Evolutionary conservation across 495 filamentous ascomycete species (phyloP), one percentile per base, ranked within the genome.

Genomic region (Penicillium bovifimosum): DNA sequence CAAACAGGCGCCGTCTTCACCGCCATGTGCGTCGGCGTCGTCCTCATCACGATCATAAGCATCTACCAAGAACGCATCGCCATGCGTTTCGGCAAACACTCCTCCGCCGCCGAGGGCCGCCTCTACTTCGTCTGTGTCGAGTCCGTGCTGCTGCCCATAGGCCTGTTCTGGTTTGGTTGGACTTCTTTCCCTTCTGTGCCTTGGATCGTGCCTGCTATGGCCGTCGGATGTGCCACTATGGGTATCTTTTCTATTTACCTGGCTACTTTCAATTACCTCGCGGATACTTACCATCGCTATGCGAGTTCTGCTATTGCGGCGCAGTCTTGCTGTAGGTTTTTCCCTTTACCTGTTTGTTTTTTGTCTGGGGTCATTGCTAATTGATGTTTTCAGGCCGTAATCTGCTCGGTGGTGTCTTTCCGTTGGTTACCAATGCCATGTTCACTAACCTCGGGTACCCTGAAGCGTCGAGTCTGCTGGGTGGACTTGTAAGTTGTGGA

Each of bases 191-290:
- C 80, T 0, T 77, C 77, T 0, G 76, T 86, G 7, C 87, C 82
- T 47, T 96, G 88, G 86, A 88, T 92, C 43, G 79, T 85, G 0
- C 91, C 91, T 6, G 70, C 84, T 0, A 64, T 95, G 16, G 85
- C 81, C 0, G 75, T 96, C 41, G 80, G 72, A 0, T 80, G 85
- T 52, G 84, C 89, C 3, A 95, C 86, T 0, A 88, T 95, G 75
- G 91, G 91, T 9, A 95, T 97, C 46, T 90, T 88, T 62, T 84
- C 82, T 36, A 82, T 96, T 39, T 96, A 96, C 62, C 75, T 97
- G 6, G 88, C 91, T 1, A 86, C 88, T 0, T 96, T 96, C 72
- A 97, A 96, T 59, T 96, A 96, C 57, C 78, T 96, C 11, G 90
- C 91, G n/a, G 92, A 96, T 66, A 86, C 81, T 2, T 97, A 96